These are phyloP conservation scores for Pascua guehoae DNA, from an alignment of 1,284 basidiomycete species.

Conservation along the genomic window DNA sequence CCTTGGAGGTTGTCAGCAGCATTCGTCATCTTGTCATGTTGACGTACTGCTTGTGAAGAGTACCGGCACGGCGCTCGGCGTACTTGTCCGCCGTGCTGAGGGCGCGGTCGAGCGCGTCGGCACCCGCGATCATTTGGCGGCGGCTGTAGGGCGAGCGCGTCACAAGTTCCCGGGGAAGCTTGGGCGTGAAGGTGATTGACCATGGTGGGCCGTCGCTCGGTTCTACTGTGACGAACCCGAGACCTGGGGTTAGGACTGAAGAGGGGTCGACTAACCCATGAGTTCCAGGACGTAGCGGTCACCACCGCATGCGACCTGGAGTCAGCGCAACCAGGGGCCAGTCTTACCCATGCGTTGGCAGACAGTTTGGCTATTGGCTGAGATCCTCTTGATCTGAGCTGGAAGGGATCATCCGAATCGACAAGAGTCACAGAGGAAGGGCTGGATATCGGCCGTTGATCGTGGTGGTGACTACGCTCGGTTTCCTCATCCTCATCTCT, in stretches of 20 bases:
- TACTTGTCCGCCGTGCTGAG: constrained; percentile 50
- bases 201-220: constrained; percentile 25
- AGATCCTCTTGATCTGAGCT: constrained; percentile 19
- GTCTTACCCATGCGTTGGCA: constrained; percentile 51
- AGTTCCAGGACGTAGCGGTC: constrained; percentile 74
- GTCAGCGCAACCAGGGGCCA: constrained; percentile 48
- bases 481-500: too few species aligned
- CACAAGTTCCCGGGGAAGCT: constrained; percentile 21
- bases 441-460: too few species aligned
- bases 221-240: constrained; percentile 70
- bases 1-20: constrained; percentile 46
- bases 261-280: constrained; percentile 51
- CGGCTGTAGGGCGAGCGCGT: constrained; percentile 17
- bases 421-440: constrained; percentile 63
- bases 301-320: constrained; percentile 80
- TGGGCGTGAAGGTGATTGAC: constrained; percentile 24
- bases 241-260: constrained; percentile 26
- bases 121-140: constrained; percentile 20
- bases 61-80: constrained; percentile 23
- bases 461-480: too few species aligned
- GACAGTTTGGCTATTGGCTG: constrained; percentile 52
- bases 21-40: constrained; percentile 21
- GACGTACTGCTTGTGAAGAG: constrained; percentile 11
- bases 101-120: constrained; percentile 35
- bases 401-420: constrained; percentile 77